Conservation (phyloP, 163 green algal species). For the Dunaliella salina region DNA sequence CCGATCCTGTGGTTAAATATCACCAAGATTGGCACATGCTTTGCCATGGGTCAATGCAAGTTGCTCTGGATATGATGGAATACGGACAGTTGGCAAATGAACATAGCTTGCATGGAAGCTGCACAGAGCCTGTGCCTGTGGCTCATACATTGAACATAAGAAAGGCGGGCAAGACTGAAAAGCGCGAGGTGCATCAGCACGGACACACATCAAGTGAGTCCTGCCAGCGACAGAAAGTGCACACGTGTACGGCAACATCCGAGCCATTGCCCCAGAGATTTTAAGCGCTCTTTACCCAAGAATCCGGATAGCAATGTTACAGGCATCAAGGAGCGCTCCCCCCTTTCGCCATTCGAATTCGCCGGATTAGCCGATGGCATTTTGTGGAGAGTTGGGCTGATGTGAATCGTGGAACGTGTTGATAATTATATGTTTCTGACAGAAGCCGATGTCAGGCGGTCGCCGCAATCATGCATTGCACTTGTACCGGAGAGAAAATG, state of each 20-base stretch:
- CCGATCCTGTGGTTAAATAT: neutral
- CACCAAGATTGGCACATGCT: neutral
- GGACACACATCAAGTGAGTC: neutral
- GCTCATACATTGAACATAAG: neutral
- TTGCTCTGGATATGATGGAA: neutral
- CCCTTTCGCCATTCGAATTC: neutral
- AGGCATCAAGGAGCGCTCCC: neutral
- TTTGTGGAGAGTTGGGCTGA: neutral
- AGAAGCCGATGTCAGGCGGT: neutral
- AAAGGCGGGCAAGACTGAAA: too few species aligned
- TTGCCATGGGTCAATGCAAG: neutral
- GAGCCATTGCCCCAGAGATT: neutral
- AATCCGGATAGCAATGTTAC: neutral
- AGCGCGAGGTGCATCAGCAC: too few species aligned
- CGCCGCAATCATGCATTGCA: neutral
- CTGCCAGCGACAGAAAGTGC: neutral
- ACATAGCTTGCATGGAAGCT: neutral
- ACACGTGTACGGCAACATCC: neutral
- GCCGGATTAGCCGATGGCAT: too few species aligned
- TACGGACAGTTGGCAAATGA: neutral
- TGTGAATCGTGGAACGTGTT: too few species aligned
- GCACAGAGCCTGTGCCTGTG: neutral
- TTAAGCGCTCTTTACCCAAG: neutral
- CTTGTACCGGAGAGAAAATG: neutral
- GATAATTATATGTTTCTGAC: neutral